Evolutionary conservation across 352 stramenopile species (phyloP).

Genomic region (Phytophthora meadii): DNA sequence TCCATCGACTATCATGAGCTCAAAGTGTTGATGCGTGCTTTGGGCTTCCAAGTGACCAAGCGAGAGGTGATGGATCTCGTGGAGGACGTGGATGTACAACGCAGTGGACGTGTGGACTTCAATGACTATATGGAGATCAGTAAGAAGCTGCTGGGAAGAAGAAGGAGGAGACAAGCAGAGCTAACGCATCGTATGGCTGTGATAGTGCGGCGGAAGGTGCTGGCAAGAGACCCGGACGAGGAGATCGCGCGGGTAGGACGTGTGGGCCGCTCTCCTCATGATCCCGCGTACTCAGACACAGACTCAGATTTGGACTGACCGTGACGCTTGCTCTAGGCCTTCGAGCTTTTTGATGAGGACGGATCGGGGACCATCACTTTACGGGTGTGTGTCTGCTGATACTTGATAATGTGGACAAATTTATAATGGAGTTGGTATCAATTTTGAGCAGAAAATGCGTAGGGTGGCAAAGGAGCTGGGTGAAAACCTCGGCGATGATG

Average conservation of each 20-base stretch:
- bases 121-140: slow-evolving; percentile 94
- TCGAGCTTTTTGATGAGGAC: slow-evolving; percentile 95
- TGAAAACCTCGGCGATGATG: slow-evolving; percentile 93
- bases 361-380: slow-evolving; percentile 88
- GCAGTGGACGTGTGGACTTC: slow-evolving; percentile 87
- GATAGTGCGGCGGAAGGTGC: slow-evolving; percentile 80
- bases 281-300: slow-evolving; percentile 22
- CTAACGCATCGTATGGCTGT: slow-evolving; percentile 21
- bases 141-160: slow-evolving; percentile 34
- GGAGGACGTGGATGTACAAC: slow-evolving; percentile 89
- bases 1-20: slow-evolving; percentile 94
- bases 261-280: slow-evolving; percentile 25
- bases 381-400: slow-evolving; percentile 49
- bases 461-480: slow-evolving; percentile 92
- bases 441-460: slow-evolving; percentile 87
- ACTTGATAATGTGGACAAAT: slow-evolving; percentile 18
- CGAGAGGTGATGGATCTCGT: slow-evolving; percentile 89
- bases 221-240: slow-evolving; percentile 90
- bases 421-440: slow-evolving; percentile 23
- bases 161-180: background rate
- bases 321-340: slow-evolving; percentile 64
- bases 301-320: slow-evolving; percentile 33
- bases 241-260: slow-evolving; percentile 87
- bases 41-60: slow-evolving; percentile 93
- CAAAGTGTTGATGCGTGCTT: slow-evolving; percentile 94